Evolutionary conservation across 345 rosid genomes (phyloP).

Genomic region (Populus alba): DNA sequence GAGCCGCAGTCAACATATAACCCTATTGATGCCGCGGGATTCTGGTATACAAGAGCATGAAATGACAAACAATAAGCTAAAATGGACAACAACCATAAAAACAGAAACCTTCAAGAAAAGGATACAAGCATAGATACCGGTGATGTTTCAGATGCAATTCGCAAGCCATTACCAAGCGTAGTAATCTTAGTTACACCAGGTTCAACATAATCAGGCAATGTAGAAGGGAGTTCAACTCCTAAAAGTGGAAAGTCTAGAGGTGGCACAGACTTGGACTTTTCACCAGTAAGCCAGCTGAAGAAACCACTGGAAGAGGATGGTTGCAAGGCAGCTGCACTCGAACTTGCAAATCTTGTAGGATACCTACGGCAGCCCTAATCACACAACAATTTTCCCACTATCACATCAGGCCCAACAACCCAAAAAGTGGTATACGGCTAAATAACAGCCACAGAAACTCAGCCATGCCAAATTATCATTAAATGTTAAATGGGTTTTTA

Average conservation of each 20-base stretch:
- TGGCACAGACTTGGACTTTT: conserved; percentile 39
- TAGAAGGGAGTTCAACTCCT: conserved; percentile 53
- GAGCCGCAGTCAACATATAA: conserved; percentile 72
- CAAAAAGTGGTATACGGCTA: background rate
- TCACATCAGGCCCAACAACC: background rate
- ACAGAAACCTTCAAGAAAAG: background rate
- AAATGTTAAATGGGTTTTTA: background rate
- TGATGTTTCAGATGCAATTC: conserved; percentile 64
- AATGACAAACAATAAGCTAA: background rate
- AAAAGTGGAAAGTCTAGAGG: conserved; percentile 55
- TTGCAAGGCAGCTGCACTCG: conserved; percentile 48
- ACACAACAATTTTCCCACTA: background rate
- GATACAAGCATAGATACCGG: conserved; percentile 35
- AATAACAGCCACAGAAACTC: background rate
- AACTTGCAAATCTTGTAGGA: conserved; percentile 47
- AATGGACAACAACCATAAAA: background rate
- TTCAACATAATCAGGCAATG: conserved; percentile 60
- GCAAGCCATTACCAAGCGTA: conserved; percentile 71
- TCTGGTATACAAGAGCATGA: conserved; percentile 36
- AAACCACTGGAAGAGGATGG: conserved; percentile 44
- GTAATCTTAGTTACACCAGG: conserved; percentile 54
- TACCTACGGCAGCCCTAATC: conserved; percentile 46
- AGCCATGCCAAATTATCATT: background rate
- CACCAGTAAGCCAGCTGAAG: conserved; percentile 70
- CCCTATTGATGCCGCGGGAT: conserved; percentile 77